Evolutionary conservation across 306 rosid species (phyloP).

Genomic region (Rubus idaeus): DNA sequence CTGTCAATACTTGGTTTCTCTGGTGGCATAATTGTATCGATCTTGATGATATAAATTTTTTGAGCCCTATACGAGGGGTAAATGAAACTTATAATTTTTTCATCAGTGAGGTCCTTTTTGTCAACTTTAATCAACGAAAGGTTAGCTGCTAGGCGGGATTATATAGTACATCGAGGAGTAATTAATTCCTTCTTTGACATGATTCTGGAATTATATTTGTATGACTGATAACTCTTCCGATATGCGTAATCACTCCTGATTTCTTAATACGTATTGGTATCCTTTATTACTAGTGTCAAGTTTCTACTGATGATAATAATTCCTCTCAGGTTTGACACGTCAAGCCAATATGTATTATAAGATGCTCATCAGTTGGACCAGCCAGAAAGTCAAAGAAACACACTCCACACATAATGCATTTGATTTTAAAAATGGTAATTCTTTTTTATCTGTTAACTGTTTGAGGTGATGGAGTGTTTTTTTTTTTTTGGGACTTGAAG

Average conservation of each 20-base stretch:
- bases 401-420: constrained; percentile 72
- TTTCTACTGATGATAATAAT: constrained; percentile 23
- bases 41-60: background rate
- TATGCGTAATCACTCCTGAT: background rate
- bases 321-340: constrained; percentile 70
- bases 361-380: constrained; percentile 95
- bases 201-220: background rate
- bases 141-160: background rate
- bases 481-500: background rate
- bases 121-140: background rate
- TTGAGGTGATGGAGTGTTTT: background rate
- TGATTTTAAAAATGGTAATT: constrained; percentile 78
- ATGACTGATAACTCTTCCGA: background rate
- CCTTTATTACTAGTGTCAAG: background rate
- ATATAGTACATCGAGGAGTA: background rate
- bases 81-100: background rate
- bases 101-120: background rate
- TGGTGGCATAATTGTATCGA: background rate
- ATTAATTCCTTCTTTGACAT: constrained; percentile 3
- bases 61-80: background rate
- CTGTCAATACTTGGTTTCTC: background rate
- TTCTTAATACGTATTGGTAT: constrained; percentile 13
- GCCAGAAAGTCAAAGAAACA: constrained; percentile 87
- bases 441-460: constrained; percentile 11
- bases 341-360: constrained; percentile 91